Evolutionary conservation across 768 basidiomycete species (phyloP).

Genomic region (Psilocybe tampanensis): DNA sequence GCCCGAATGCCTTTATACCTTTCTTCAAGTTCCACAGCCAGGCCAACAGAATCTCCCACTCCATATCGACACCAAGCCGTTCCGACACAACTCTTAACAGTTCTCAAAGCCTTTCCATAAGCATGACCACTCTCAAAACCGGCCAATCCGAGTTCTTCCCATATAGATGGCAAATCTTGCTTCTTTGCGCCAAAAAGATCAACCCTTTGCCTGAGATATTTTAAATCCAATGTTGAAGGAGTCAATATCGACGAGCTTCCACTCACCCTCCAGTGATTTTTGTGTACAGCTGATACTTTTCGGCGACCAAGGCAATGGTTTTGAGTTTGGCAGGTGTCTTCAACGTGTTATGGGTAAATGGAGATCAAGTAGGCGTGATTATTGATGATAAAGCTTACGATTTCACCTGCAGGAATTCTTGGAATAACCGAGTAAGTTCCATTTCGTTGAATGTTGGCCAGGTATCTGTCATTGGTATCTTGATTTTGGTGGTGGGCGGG

Average conservation of each 20-base stretch:
- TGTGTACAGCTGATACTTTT: slow-evolving; percentile 71
- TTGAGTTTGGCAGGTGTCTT: slow-evolving; percentile 65
- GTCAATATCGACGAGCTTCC: too few species aligned
- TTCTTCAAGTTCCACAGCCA: slow-evolving; percentile 72
- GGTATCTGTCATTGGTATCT: slow-evolving; percentile 71
- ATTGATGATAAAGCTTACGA: slow-evolving; percentile 22
- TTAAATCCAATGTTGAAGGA: slow-evolving; percentile 11
- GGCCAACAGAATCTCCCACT: slow-evolving; percentile 73
- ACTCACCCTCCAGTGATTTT: slow-evolving; percentile 32
- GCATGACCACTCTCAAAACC: slow-evolving; percentile 81
- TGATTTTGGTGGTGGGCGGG: slow-evolving; percentile 68
- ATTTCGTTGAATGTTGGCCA: slow-evolving; percentile 75
- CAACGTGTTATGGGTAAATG: not conserved
- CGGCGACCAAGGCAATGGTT: slow-evolving; percentile 63
- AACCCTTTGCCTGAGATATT: slow-evolving; percentile 54
- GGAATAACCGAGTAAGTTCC: slow-evolving; percentile 76
- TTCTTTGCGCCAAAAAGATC: slow-evolving; percentile 75
- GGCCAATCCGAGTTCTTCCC: slow-evolving; percentile 61
- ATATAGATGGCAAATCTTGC: slow-evolving; percentile 68
- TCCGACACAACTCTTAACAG: slow-evolving; percentile 81
- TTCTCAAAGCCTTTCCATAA: slow-evolving; percentile 70
- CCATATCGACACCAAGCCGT: slow-evolving; percentile 70
- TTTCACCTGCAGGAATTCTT: slow-evolving; percentile 71
- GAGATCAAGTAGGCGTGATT: too few species aligned
- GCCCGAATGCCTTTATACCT: slow-evolving; percentile 70